phyloP scores from a whole-genome alignment of 805 yeast genomes.

The Zygoascus tannicola region DNA sequence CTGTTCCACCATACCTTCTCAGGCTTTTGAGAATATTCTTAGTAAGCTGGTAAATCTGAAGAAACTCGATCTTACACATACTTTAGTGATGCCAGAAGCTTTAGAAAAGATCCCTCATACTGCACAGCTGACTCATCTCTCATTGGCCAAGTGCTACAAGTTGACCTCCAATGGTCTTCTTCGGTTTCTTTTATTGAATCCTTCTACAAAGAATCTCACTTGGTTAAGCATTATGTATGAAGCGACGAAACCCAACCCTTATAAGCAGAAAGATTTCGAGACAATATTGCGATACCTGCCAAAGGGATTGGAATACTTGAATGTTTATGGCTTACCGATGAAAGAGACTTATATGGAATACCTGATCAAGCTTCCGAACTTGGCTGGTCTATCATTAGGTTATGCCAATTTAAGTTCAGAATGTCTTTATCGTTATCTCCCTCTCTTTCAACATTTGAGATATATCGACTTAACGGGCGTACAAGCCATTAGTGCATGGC shows the following conservation, averaged over 20 bases:
- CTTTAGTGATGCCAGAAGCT: conserved; percentile 60
- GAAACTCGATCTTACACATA: conserved; percentile 72
- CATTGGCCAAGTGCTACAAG: conserved; percentile 55
- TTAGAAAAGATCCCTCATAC: conserved; percentile 46
- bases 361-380: conserved; percentile 17
- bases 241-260: conserved; percentile 50
- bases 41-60: conserved; percentile 48
- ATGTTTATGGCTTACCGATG: conserved; percentile 59
- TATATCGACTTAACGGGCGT: conserved; percentile 63
- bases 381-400: conserved; percentile 27
- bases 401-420: conserved; percentile 21
- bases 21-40: conserved; percentile 46
- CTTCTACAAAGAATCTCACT: conserved; percentile 46
- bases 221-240: conserved; percentile 65
- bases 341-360: conserved; percentile 27
- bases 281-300: conserved; percentile 37
- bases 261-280: conserved; percentile 41
- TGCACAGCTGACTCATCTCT: conserved; percentile 62
- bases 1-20: conserved; percentile 64
- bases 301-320: conserved; percentile 38
- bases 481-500: conserved; percentile 50
- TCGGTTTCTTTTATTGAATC: conserved; percentile 62
- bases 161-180: conserved; percentile 64
- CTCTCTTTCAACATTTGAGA: conserved; percentile 30
- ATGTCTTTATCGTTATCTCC: conserved; percentile 20